Base-by-base conservation (phyloP, 2,329 filamentous ascomycete species). In the Arthrocladium fulminans region DNA sequence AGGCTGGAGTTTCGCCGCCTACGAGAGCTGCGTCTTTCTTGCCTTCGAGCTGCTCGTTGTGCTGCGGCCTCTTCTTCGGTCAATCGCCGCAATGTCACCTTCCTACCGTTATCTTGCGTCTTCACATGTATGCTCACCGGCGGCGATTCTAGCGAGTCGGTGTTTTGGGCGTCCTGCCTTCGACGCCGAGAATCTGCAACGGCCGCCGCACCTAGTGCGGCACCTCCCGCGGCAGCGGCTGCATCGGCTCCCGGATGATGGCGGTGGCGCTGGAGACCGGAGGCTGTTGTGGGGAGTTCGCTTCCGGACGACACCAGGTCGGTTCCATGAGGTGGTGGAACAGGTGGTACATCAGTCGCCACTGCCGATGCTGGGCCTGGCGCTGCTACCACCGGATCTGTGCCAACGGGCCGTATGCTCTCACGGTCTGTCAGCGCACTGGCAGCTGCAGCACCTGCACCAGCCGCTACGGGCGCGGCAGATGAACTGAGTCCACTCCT, bases 61-160 rank as follows among this genome's bases (percentile, higher is more conserved):
- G 76, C 77, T 8, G 75, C 76, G 12, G 77, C 78, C 67, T 82
- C 79, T 63, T 80, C 74, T 57, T 80, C 76, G 9, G 76, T 79
- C 22, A 83, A 65, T 10, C 78, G 69, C 23, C 79, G 71, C 6
- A 83, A 68, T 2, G 80, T 83, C 29, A 83, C 77, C 57, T 80
- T 76, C 6, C 77, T 72, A 20, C 78, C 78, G 54, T 82, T 77
- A 50, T 76, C 74, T 62, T 81, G 78, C 73, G 81, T 79, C 59
- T 80, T 80, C 35, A 83, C 73, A 61, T 81, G 80, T 48, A 83
- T 73, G 24, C 75, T 79, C 40, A 81, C 76, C 2, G 78, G 77
- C n/a, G 77, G 77, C 0, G 76, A 78, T 20, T 69, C 69, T 24
- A 73, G 64, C 51, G 70, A 69, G 39, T 69, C 68, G 38, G 71